Base-by-base conservation (phyloP, 1,284 basidiomycete species). In the Fomitopsis palustris region DNA sequence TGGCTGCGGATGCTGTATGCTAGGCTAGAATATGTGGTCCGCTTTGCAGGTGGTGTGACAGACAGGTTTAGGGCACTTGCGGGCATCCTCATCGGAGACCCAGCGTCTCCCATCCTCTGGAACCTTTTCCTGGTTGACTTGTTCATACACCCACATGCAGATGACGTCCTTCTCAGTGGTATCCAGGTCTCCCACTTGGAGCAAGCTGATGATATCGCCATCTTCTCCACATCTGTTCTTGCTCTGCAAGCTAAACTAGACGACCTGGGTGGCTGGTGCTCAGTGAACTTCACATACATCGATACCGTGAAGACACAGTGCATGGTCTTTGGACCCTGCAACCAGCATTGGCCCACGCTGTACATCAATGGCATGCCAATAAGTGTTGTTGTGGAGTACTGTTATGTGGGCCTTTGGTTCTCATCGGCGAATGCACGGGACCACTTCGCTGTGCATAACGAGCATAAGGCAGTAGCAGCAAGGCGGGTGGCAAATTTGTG, bases 81-180 rank as follows among this genome's bases (percentile, higher is more conserved):
- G 2, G 74, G 72, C 0, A 62, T 74, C 9, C 70, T 74, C 0
- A 70, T 62, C 4, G 73, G 73, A 0, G 72, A 75, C 55, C 62
- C 73, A 0, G 67, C 70, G 0, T 75, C 73, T 0, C 74, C 73
- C 0, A 64, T 66, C 0, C 62, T 76, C 2, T 76, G 73, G 72
- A 70, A 65, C 38, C 53, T 75, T 0, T 75, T 68, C 63, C 57
- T 76, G 8, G 54, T 70, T 0, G 72, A 74, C 57, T 58, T 69
- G 21, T 19, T 29, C 2, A 41, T 65, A 0, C 49, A 39, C 6
- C 12, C 35, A 0, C 59, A 67, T 41, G n/a, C 21, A 0, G 66
- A 64, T 33, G 70, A 74, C 56, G 41, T 69, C 1, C 0, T 54
- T 2, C 60, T 76, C 1, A 54, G 29, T 19, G 67, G 65, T 1